phyloP scores from a whole-genome alignment of 208 protist species.

The Trichomonas vaginalis region DNA sequence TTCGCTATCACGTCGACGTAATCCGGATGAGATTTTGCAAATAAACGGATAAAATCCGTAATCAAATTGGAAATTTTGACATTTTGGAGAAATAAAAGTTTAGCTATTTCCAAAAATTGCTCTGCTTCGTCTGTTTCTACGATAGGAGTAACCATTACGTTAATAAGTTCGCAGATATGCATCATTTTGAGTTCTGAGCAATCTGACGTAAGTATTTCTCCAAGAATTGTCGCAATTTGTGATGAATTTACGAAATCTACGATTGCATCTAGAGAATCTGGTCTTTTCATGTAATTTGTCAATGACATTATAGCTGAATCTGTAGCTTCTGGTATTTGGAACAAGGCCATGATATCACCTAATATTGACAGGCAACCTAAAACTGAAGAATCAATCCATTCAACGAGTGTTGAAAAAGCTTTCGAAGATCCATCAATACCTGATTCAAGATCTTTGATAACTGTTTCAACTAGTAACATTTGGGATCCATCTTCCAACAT shows the following conservation, averaged over 20 bases:
- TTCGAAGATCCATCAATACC: neutral
- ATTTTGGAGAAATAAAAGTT: neutral
- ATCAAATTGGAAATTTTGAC: neutral
- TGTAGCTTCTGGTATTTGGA: neutral
- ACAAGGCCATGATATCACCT: neutral
- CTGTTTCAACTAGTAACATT: neutral
- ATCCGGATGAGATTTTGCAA: neutral
- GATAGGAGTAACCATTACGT: neutral
- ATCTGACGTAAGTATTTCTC: neutral
- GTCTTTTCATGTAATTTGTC: neutral
- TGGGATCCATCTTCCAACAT: neutral
- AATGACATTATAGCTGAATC: neutral
- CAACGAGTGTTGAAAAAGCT: neutral
- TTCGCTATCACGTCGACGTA: neutral
- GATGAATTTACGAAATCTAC: neutral
- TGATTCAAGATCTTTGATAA: neutral
- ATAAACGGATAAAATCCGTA: neutral
- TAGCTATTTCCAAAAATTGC: neutral
- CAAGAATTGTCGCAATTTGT: neutral
- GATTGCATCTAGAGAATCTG: neutral
- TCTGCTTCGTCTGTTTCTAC: neutral
- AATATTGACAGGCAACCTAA: neutral
- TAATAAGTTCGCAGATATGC: neutral
- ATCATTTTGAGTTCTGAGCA: neutral
- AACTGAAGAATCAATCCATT: neutral